A percentile compares a stretch with the other conserved stretches of the same genome.
These are phyloP conservation scores for Coffea humblotiana DNA, from an alignment of 305 asterid genomes.

Conservation along the genomic window DNA sequence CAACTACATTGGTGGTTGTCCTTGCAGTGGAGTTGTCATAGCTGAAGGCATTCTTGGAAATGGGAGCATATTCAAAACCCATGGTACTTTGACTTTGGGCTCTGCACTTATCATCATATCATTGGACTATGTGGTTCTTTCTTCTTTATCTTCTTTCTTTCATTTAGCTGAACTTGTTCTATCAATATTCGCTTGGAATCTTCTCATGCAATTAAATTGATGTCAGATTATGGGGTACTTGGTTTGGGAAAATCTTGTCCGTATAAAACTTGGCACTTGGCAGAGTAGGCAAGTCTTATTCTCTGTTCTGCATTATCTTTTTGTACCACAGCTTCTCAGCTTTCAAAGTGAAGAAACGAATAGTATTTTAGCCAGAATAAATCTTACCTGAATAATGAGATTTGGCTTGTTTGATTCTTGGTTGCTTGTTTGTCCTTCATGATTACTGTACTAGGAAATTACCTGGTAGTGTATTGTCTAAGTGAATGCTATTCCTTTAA, in stretches of 20 bases:
- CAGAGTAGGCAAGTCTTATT: not conserved
- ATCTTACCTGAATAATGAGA: too few species aligned
- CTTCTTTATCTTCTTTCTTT: not conserved
- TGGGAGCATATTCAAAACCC: constrained; percentile 51
- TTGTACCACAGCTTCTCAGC: too few species aligned
- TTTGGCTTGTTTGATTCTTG: too few species aligned
- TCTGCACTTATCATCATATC: not conserved
- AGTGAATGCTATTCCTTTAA: too few species aligned
- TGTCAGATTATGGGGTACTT: not conserved
- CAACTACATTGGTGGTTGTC: constrained; percentile 11
- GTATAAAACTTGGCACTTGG: not conserved
- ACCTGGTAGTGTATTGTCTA: too few species aligned
- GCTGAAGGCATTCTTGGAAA: constrained; percentile 74
- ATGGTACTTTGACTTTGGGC: constrained; percentile 44
- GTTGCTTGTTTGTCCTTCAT: too few species aligned
- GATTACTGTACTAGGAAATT: too few species aligned
- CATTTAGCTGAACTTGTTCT: not conserved
- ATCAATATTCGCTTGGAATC: not conserved
- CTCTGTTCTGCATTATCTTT: too few species aligned
- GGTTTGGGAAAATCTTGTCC: not conserved
- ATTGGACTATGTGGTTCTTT: not conserved
- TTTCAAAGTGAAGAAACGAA: too few species aligned
- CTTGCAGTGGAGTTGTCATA: constrained; percentile 92
- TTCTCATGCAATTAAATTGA: not conserved
- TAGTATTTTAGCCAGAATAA: too few species aligned